Conservation (phyloP, 441 rosid genomes). For the Melastoma candidum region DNA sequence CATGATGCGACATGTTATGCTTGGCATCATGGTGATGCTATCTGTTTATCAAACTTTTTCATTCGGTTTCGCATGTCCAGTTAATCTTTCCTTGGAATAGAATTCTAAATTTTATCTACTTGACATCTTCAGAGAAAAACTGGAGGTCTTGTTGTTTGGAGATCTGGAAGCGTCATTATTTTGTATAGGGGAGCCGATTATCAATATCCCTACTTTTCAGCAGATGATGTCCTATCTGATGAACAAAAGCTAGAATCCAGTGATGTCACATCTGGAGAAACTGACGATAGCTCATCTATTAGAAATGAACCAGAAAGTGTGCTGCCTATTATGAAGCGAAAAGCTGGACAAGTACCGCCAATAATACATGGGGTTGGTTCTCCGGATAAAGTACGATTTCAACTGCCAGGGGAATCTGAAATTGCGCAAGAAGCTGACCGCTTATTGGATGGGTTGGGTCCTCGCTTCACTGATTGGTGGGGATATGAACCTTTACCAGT, state of each 20-base stretch:
- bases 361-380: constrained; percentile 66
- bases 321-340: constrained; percentile 16
- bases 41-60: background rate
- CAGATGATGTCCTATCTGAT: constrained; percentile 23
- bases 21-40: too few species aligned
- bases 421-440: constrained; percentile 69
- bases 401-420: constrained; percentile 68
- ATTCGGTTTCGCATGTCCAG: constrained; percentile 5
- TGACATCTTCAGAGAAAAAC: constrained; percentile 63
- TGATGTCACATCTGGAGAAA: constrained; percentile 18
- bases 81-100: constrained; percentile 5
- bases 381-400: constrained; percentile 72
- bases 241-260: constrained; percentile 20
- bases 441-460: constrained; percentile 86
- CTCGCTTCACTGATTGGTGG: constrained; percentile 93
- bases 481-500: constrained; percentile 92
- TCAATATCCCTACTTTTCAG: constrained; percentile 70
- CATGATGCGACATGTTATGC: too few species aligned
- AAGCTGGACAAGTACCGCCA: constrained; percentile 22
- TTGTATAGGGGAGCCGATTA: constrained; percentile 81
- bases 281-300: constrained; percentile 20
- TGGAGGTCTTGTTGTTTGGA: constrained; percentile 94
- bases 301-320: constrained; percentile 17
- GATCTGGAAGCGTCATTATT: constrained; percentile 77
- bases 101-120: constrained; percentile 17